Conservation (phyloP, 2,329 filamentous ascomycete species). For the Fusarium pseudograminearum region DNA sequence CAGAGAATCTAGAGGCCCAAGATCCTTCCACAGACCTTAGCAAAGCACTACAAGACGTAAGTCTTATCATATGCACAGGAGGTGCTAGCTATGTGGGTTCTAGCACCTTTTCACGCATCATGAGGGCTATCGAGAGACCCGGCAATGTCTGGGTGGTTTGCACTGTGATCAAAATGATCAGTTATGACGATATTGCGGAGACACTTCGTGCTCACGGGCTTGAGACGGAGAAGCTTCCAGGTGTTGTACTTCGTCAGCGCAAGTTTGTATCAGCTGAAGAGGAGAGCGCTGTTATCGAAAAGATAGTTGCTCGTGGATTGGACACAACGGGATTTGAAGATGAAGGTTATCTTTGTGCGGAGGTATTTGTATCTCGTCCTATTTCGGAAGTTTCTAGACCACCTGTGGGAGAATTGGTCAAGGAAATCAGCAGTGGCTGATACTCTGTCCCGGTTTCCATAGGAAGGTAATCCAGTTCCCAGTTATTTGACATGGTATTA, state of each 20-base stretch:
- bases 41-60: fast-evolving
- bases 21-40: fast-evolving
- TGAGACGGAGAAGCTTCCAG: neutral
- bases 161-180: neutral
- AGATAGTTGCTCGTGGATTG: neutral
- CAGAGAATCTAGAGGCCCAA: neutral
- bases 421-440: neutral
- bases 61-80: neutral
- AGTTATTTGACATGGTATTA: too few relatives aligned
- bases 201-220: neutral
- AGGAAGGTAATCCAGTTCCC: too few relatives aligned
- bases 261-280: neutral
- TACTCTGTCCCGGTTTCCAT: too few relatives aligned
- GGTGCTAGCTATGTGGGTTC: neutral
- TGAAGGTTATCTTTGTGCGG: neutral
- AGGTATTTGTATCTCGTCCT: neutral
- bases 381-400: neutral
- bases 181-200: neutral
- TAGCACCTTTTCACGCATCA: neutral
- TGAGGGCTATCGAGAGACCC: neutral
- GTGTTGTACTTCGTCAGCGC: neutral
- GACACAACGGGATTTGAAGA: neutral
- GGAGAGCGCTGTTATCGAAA: neutral
- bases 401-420: neutral
- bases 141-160: neutral